Base-by-base conservation (phyloP, 1,139 yeast genomes). In the Yamadazyma taylorii region DNA sequence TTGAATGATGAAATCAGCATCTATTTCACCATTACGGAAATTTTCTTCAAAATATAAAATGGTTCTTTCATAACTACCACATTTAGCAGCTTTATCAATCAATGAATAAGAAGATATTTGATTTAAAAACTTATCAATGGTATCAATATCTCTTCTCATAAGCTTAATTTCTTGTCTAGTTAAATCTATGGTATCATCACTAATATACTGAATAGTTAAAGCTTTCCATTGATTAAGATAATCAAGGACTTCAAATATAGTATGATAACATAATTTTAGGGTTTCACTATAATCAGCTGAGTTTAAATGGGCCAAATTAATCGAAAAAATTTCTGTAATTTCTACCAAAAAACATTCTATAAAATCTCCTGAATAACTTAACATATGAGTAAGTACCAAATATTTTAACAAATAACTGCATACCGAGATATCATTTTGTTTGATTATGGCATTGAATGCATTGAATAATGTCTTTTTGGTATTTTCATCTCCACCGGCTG, bases 51-150 rank as follows among this genome's bases (percentile, higher is more conserved):
- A 69, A 55, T 88, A 88, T 41, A 90, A 68, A n/a, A 92, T 80
- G 0, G 97, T 88, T 37, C 97, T 71, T 43, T 95, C 97, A 52
- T 80, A 88, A 0, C 95, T 82, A 37, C 81, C 85, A 46, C 95
- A 87, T 46, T 87, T 89, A 2, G 88, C 76, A 0, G 97, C 85
- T 37, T 92, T 73, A 28, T 73, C 67, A 0, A 96, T 97, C 51
- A 94, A 69, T 17, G 85, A 56, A 32, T 78, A 79, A 28, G 82
- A 78, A 0, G 95, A 87, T 13, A 90, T 76, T 4, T 61, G 56
- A 2, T 58, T 60, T 24, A 85, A 52, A 40, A 88, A 77, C 1
- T 46, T 47, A 35, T 77, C 78, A 3, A 71, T 71, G 17, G 53
- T 49, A 14, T 50, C 48, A 5, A 74, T 59, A 39, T 68, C 67